Base-by-base conservation (phyloP, 73 alveolate species). In the Paramecium octaurelia region DNA sequence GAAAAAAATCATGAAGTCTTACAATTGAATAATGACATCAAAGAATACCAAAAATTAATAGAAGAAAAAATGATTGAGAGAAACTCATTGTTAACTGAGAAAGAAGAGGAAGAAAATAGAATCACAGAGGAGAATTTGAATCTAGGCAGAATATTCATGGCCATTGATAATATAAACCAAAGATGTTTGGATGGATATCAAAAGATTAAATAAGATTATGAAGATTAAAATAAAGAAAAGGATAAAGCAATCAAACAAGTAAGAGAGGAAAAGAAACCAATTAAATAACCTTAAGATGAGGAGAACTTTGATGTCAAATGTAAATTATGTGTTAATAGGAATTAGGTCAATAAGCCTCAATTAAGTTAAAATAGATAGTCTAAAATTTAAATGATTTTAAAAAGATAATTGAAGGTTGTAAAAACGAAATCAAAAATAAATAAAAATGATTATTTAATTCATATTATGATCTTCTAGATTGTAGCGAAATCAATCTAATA, bases 21-120 rank as follows among this genome's bases (percentile, higher is more conserved):
- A 94, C 34, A 85, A 20, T 92, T 94, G 8, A 94, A 94, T 86
- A 96, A 96, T 44, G 97, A 96, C 11, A 96, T 96, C 21, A 93
- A 96, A 35, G 93, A 93, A 8, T 69, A 92, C 44, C 91, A 93
- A 86, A 88, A 89, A 34, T 86, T 64, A n/a, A 60, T 85, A 50
- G 97, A 94, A 44, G 93, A 70, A 89, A 88, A 88, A 88, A 40
- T 43, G 12, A 86, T 44, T 10, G 92, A 89, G 20, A 89, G 91
- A 70, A 89, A 89, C 43, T 75, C 21, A 27, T 70, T 89, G 42
- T 18, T 58, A 89, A 11, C 68, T 4, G 38, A 38, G 2, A 60
- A 34, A 2, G 94, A 89, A 89, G 80, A 84, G 24, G 48, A 83
- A 23, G 58, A 68, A 6, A 89, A 83, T 70, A 57, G 75, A 73